Percentiles rank a stretch among this genome's conserved stretches.
These are phyloP conservation scores for Phytophthora parvispora DNA, from an alignment of 352 stramenopile species.

Conservation along the genomic window DNA sequence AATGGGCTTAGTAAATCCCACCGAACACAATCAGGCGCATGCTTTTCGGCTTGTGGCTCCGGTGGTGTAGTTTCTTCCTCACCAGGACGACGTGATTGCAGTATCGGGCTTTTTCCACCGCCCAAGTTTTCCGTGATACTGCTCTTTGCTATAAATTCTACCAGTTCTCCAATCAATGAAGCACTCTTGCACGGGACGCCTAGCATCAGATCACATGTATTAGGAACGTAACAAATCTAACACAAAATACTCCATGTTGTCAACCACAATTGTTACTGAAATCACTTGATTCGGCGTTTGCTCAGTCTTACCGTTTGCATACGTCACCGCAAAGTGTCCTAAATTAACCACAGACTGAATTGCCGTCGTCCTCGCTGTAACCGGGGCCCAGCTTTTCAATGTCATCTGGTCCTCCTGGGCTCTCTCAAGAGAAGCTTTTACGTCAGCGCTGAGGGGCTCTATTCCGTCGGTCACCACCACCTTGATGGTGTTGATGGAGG, in stretches of 20 bases:
- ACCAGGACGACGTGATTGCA: not conserved
- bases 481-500: slow-evolving; percentile 17
- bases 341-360: too few relatives aligned
- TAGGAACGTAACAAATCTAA: not conserved
- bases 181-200: not conserved
- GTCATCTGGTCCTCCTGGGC: too few relatives aligned
- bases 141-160: not conserved
- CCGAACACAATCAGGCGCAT: too few relatives aligned
- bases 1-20: too few relatives aligned
- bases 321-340: not conserved
- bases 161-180: too few relatives aligned
- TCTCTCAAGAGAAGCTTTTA: too few relatives aligned
- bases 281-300: not conserved
- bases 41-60: too few relatives aligned
- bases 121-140: not conserved
- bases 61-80: not conserved
- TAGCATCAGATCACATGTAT: not conserved
- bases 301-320: not conserved
- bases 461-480: not conserved
- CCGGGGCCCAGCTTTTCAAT: too few relatives aligned
- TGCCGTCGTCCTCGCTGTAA: too few relatives aligned
- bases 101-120: not conserved
- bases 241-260: not conserved
- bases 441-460: not conserved
- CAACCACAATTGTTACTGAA: not conserved